A percentile compares a stretch with the other conserved stretches of the same genome.
Conservation (phyloP, 768 basidiomycete species). For the Rhodocollybia butyracea region DNA sequence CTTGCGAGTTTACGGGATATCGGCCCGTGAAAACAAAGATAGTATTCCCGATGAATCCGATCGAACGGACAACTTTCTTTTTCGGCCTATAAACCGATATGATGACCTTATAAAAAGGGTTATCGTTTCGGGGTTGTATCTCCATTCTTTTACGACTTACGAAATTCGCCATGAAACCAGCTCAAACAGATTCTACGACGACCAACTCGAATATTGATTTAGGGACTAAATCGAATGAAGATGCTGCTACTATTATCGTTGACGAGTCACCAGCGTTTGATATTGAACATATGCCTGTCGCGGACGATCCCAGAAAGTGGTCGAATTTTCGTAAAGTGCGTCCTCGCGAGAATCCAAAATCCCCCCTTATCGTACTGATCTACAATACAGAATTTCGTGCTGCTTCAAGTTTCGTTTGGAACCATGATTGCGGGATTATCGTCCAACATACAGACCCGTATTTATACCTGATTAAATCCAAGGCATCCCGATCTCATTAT, state of each 20-base stretch:
- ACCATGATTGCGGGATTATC: slow-evolving; percentile 58
- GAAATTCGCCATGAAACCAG: neutral
- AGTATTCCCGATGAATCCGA: too few relatives aligned
- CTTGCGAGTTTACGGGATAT: too few relatives aligned
- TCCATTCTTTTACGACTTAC: neutral
- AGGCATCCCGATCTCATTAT: too few relatives aligned
- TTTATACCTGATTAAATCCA: too few relatives aligned
- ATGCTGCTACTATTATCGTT: slow-evolving; percentile 5
- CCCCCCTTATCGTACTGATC: neutral
- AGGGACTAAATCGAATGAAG: neutral
- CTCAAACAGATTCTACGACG: neutral
- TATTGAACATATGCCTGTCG: slow-evolving; percentile 52
- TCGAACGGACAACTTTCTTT: too few relatives aligned
- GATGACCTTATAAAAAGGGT: too few relatives aligned
- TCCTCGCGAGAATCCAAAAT: slow-evolving; percentile 3
- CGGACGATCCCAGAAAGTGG: slow-evolving; percentile 64
- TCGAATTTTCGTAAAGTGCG: slow-evolving; percentile 49
- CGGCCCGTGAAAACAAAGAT: too few relatives aligned
- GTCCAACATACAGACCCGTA: slow-evolving; percentile 49
- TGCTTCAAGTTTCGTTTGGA: slow-evolving; percentile 47
- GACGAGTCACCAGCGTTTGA: slow-evolving; percentile 22
- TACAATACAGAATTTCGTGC: slow-evolving; percentile 34
- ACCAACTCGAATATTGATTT: neutral
- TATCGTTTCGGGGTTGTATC: too few relatives aligned
- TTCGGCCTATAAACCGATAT: neutral